These are phyloP conservation scores for Solanum virginianum DNA, from an alignment of 257 asterid species.

Conservation along the genomic window DNA sequence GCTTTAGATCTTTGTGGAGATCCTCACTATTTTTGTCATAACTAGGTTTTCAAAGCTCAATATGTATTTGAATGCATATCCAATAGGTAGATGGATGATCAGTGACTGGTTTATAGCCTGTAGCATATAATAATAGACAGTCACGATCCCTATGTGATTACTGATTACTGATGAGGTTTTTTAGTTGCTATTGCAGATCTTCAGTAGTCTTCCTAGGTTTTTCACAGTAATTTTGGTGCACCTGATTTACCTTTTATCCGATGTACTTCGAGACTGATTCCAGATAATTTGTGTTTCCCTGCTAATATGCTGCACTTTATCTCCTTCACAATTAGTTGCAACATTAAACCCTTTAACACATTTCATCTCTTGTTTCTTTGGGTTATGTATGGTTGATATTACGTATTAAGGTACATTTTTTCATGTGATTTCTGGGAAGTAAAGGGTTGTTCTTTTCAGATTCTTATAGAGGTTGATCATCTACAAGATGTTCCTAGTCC, in stretches of 20 bases:
- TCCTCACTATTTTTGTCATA: background rate
- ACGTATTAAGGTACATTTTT: background rate
- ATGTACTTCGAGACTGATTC: background rate
- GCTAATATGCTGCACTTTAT: background rate
- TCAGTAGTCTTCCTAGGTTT: background rate
- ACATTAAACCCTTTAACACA: background rate
- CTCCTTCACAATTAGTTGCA: background rate
- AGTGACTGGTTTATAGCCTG: background rate
- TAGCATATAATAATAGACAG: background rate
- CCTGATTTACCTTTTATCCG: background rate
- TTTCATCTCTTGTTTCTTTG: background rate
- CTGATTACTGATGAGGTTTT: background rate
- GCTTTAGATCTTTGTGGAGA: background rate
- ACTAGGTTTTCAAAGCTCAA: background rate
- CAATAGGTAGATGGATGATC: background rate
- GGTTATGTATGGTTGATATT: background rate
- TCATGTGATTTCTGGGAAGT: background rate
- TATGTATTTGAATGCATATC: background rate
- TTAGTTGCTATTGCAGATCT: background rate
- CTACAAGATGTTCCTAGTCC: conserved; percentile 83
- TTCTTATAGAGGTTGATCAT: conserved; percentile 96
- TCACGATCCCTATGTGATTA: background rate
- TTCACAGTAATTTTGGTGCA: background rate
- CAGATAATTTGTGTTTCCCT: background rate
- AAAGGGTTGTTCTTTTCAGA: conserved; percentile 24